Conservation (phyloP, 345 rosid species). For the Citrus glauca region DNA sequence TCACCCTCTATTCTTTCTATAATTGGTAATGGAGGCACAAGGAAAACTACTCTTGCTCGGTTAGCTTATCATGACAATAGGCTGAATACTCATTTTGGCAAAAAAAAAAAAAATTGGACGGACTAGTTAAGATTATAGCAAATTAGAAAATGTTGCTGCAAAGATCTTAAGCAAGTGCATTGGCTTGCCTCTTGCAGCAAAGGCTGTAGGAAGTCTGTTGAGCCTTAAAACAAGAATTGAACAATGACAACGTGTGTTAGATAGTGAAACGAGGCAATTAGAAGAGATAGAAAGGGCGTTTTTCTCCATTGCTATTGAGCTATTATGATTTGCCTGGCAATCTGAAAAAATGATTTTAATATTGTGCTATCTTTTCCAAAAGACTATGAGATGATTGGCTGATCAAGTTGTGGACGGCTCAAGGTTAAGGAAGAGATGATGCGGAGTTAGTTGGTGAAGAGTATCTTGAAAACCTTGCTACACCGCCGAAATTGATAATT, state of each 20-base stretch:
- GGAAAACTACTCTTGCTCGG: background rate
- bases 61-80: background rate
- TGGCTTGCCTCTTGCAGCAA: background rate
- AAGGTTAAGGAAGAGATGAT: background rate
- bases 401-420: background rate
- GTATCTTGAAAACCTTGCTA: background rate
- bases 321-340: background rate
- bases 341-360: background rate
- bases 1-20: background rate
- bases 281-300: background rate
- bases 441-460: background rate
- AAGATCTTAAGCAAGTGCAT: background rate
- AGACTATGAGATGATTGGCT: background rate
- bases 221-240: background rate
- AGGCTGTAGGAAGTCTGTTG: background rate
- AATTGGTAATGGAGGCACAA: background rate
- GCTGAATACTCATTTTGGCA: background rate
- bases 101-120: background rate
- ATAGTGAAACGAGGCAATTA: background rate
- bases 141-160: background rate
- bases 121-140: no score
- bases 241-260: background rate
- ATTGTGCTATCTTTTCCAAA: background rate
- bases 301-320: background rate
- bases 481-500: background rate